Evolutionary conservation across 2,329 filamentous ascomycete genomes (phyloP).

Genomic region (Claviceps maximensis): DNA sequence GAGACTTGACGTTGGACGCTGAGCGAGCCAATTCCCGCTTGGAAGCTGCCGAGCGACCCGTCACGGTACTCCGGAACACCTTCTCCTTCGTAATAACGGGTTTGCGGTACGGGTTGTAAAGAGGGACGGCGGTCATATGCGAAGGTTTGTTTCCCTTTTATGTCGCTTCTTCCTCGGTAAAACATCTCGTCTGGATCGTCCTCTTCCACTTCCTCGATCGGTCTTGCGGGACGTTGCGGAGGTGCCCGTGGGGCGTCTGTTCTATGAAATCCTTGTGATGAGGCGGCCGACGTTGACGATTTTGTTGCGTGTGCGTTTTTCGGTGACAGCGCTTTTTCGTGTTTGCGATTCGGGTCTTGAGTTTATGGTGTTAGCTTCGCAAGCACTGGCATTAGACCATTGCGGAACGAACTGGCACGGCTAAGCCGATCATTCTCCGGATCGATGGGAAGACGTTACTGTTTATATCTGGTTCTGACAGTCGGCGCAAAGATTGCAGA

Average conservation of each 20-base stretch:
- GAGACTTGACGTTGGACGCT: conserved; percentile 33
- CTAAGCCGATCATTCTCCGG: conserved; percentile 69
- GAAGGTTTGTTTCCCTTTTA: conserved; percentile 16
- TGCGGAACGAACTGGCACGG: conserved; percentile 49
- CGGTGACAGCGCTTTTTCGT: conserved; percentile 41
- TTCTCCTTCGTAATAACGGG: conserved; percentile 66
- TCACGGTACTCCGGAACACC: conserved; percentile 64
- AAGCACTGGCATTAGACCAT: conserved; percentile 46
- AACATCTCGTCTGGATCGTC: conserved; percentile 58
- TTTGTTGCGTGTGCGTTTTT: conserved; percentile 22
- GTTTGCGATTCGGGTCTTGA: conserved; percentile 37
- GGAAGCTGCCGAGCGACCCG: conserved; percentile 57
- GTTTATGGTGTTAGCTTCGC: conserved; percentile 50
- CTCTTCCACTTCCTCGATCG: conserved; percentile 40
- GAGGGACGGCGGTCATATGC: conserved; percentile 19
- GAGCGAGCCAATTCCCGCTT: conserved; percentile 65
- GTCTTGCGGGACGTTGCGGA: conserved; percentile 14
- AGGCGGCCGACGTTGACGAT: conserved; percentile 31
- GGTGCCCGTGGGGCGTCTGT: conserved; percentile 20
- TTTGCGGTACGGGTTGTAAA: conserved; percentile 25
- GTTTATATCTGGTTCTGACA: conserved; percentile 68
- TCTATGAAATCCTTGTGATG: conserved; percentile 31
- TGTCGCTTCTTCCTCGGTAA: conserved; percentile 31
- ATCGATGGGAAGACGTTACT: conserved; percentile 86
- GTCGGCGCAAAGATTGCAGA: conserved; percentile 65